A percentile compares a stretch with the other conserved stretches of the same genome.
These are phyloP conservation scores for Globisporangium irregulare DNA, from an alignment of 352 stramenopile genomes.

Conservation along the genomic window DNA sequence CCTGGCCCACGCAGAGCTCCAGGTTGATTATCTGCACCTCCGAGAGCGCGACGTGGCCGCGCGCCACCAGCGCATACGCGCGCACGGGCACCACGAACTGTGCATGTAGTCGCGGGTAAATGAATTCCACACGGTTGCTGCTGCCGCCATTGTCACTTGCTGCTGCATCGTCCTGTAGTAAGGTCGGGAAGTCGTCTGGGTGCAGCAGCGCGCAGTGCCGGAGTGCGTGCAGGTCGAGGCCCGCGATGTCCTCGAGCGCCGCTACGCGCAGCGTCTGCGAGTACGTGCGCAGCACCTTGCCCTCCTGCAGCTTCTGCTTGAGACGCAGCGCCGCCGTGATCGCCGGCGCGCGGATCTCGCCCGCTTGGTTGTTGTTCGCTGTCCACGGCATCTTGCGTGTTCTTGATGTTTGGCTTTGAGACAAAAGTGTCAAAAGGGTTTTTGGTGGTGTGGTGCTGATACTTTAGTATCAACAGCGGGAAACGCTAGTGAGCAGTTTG, in stretches of 20 bases:
- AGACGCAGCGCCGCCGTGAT: conserved; percentile 52
- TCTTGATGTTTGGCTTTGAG: conserved; percentile 1
- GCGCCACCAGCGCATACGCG: conserved; percentile 32
- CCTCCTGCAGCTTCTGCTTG: conserved; percentile 42
- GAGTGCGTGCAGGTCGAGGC: conserved; percentile 17
- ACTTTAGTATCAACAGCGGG: not conserved
- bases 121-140: conserved; percentile 27
- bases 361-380: conserved; percentile 83
- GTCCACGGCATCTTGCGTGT: conserved; percentile 68
- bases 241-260: conserved; percentile 38
- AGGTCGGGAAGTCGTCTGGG: conserved; percentile 51
- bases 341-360: conserved; percentile 72
- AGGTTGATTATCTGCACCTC: conserved; percentile 75
- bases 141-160: not conserved
- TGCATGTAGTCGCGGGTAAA: conserved; percentile 65
- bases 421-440: not conserved
- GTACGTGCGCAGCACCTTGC: conserved; percentile 26
- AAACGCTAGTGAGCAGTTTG: not conserved
- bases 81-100: conserved; percentile 72
- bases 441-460: not conserved
- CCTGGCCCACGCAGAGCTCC: conserved; percentile 71
- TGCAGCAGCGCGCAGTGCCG: conserved; percentile 63
- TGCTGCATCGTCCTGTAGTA: not conserved
- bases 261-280: conserved; percentile 34
- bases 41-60: conserved; percentile 57